Evolutionary conservation across 257 asterid species (phyloP).

Genomic region (Ilex aquifolium): DNA sequence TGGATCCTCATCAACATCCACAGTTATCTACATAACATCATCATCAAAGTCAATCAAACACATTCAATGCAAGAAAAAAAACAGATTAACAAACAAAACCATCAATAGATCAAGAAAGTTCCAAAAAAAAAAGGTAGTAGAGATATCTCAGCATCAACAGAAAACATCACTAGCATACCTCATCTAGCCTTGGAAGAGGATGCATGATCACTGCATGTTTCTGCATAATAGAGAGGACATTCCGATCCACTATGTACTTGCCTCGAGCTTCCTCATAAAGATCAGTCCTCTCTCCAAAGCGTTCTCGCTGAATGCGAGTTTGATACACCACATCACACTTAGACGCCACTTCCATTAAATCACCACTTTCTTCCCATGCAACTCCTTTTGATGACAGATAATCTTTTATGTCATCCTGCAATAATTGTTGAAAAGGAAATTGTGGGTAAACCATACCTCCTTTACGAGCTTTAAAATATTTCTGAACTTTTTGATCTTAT

Average conservation of each 20-base stretch:
- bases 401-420: constrained; percentile 84
- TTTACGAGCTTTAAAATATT: too few relatives aligned
- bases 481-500: too few relatives aligned
- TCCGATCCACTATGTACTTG: constrained; percentile 61
- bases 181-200: constrained; percentile 94
- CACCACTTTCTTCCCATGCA: constrained; percentile 87
- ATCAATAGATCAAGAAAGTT: too few relatives aligned
- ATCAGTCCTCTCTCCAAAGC: constrained; percentile 76
- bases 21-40: constrained; percentile 45
- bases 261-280: constrained; percentile 85
- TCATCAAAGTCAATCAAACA: not conserved
- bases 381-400: constrained; percentile 74
- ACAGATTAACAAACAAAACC: not conserved
- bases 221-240: constrained; percentile 63
- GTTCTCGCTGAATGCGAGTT: constrained; percentile 77
- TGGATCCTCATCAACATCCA: constrained; percentile 72
- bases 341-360: constrained; percentile 80
- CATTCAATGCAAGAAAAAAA: not conserved
- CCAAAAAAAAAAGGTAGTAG: too few relatives aligned
- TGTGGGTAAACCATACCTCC: too few relatives aligned
- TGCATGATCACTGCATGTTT: constrained; percentile 92
- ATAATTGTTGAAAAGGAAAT: not conserved
- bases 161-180: constrained; percentile 34
- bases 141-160: not conserved
- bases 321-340: constrained; percentile 82